Percentiles rank a stretch among this genome's conserved stretches.
Evolutionary conservation across 2,329 filamentous ascomycete genomes (phyloP).

Genomic region (Didymella pinodella): DNA sequence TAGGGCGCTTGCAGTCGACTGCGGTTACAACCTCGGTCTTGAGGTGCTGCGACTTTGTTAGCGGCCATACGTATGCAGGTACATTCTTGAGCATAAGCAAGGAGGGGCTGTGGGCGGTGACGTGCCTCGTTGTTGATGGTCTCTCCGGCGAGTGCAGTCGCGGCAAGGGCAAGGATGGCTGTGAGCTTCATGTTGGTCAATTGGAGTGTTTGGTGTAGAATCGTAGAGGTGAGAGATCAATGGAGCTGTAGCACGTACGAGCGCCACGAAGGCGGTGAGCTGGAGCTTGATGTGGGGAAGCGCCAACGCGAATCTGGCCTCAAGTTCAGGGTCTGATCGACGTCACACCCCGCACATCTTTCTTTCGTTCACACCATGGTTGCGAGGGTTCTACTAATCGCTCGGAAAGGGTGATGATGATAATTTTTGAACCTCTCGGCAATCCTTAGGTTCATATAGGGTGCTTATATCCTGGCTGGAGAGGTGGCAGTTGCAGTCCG

Average conservation of each 20-base stretch:
- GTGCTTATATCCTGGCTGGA: neutral
- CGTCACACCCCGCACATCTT: conserved; percentile 1
- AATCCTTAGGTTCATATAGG: too few species aligned
- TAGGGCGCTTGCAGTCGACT: conserved; percentile 82
- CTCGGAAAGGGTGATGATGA: neutral
- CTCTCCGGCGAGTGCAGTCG: conserved; percentile 50
- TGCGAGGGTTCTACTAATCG: neutral
- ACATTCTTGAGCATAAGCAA: neutral
- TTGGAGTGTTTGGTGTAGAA: conserved; percentile 14
- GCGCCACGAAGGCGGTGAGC: conserved; percentile 19
- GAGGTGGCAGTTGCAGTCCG: neutral
- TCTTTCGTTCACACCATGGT: neutral
- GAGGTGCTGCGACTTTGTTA: conserved; percentile 61
- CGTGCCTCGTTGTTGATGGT: conserved; percentile 46
- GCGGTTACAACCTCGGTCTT: conserved; percentile 78
- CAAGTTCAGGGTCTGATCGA: conserved; percentile 15
- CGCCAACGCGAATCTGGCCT: conserved; percentile 20
- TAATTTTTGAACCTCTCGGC: too few species aligned
- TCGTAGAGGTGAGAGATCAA: conserved; percentile 6
- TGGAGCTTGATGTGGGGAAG: conserved; percentile 21
- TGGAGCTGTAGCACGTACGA: neutral
- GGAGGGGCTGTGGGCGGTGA: neutral
- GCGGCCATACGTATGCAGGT: conserved; percentile 13
- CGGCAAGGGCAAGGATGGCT: conserved; percentile 59
- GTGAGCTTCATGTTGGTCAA: conserved; percentile 56